Conservation (phyloP, 768 basidiomycete genomes). For the Lactarius akahatsu region DNA sequence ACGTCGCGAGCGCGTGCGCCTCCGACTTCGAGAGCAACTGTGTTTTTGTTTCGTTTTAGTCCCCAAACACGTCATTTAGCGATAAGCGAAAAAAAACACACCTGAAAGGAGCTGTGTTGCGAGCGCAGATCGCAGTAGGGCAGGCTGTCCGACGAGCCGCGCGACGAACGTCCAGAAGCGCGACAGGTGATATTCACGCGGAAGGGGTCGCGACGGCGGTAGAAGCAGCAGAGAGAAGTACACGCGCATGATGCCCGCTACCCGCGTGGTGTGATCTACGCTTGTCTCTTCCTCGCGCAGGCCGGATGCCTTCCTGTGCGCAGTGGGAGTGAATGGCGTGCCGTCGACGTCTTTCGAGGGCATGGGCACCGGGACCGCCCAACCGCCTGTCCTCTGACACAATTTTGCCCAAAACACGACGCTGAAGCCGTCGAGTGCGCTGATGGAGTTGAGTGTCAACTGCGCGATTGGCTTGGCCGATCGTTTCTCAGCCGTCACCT, state of each 20-base stretch:
- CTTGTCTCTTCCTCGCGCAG: conserved; percentile 57
- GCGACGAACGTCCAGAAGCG: conserved; percentile 74
- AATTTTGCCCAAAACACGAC: conserved; percentile 82
- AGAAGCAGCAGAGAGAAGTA: conserved; percentile 70
- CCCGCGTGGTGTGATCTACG: conserved; percentile 62
- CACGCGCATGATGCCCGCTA: conserved; percentile 80
- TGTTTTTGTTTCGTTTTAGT: neutral
- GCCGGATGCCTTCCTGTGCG: conserved; percentile 54
- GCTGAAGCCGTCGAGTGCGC: conserved; percentile 53
- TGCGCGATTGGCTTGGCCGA: conserved; percentile 82
- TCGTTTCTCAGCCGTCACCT: conserved; percentile 85
- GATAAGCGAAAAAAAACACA: conserved; percentile 32
- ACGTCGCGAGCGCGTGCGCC: conserved; percentile 57
- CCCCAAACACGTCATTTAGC: conserved; percentile 3
- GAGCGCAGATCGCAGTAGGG: conserved; percentile 54
- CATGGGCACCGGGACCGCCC: conserved; percentile 72
- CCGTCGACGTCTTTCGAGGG: conserved; percentile 53
- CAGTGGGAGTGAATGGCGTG: conserved; percentile 43
- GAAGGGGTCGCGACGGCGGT: conserved; percentile 43
- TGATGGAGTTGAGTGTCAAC: conserved; percentile 68
- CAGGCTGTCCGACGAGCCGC: conserved; percentile 53
- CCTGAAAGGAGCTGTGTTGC: conserved; percentile 70
- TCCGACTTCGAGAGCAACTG: conserved; percentile 72
- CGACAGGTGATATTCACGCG: conserved; percentile 57
- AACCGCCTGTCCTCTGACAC: conserved; percentile 84